Base-by-base conservation (phyloP, 345 rosid genomes). In the Eucalyptus pauciflora region DNA sequence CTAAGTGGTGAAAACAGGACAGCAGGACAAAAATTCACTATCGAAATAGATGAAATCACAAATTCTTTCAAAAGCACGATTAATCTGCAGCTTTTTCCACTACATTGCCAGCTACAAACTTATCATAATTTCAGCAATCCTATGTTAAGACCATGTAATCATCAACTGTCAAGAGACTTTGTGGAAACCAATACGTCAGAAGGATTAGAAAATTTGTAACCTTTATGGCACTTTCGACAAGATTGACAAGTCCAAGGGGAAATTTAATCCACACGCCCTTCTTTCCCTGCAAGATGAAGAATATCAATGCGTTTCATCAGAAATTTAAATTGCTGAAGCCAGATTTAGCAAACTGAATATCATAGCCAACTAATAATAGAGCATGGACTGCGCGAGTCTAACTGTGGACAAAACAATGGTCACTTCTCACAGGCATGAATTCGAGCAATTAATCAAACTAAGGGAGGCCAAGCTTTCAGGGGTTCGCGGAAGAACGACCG, bases 251-350 rank as follows among this genome's bases (percentile, higher is more conserved):
- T 83, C 89, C 89, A 89, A 94, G 91, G 50, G 98, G 98, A 90
- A 97, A 83, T 88, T 95, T 97, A 76, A 96, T 94, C 99, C 99
- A 97, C 71, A 96, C 94, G 50, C 97, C 99, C 87, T 86, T 95
- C 89, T 96, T 97, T 49, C 96, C 94, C 99, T 97, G 94, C 88
- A 87, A 76, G 85, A 76, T 10, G 29, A 41, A 76, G 85, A 41
- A 76, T 18, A 41, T 76, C 48, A 76, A 41, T 76, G 85, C 15
- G 48, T 10, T 41, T 76, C 85, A 76, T 41, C 48, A 41, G 85
- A 76, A 15, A 41, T 41, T 20, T 76, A 41, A 11, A 41, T 76
- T 76, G 85, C 85, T 41, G 85, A 41, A 76, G 85, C 85, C 29
- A 10, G 85, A 76, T 22, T 41, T 50, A 87, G 43, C 10, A 24